Evolutionary conservation across 306 rosid species (phyloP).

Genomic region (Ochetophila trinervis): DNA sequence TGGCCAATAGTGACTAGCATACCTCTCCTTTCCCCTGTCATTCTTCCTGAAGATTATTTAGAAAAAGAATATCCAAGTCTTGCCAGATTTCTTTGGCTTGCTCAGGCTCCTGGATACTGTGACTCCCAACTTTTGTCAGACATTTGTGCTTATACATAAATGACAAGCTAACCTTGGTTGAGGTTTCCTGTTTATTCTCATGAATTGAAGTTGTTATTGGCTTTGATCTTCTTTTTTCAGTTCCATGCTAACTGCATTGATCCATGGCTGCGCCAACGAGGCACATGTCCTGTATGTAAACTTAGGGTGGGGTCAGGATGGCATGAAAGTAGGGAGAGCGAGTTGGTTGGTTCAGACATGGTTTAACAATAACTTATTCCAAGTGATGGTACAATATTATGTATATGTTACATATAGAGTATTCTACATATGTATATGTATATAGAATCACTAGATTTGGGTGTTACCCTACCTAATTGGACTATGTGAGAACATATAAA

Average conservation of each 20-base stretch:
- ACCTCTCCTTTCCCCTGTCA: background rate
- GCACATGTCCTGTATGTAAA: constrained; percentile 72
- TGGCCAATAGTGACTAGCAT: background rate
- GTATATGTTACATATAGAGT: background rate
- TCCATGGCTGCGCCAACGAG: constrained; percentile 68
- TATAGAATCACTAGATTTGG: too few species aligned
- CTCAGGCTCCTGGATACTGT: background rate
- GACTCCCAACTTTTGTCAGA: background rate
- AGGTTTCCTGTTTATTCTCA: background rate
- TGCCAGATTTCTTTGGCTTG: background rate
- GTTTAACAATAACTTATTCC: constrained; percentile 7
- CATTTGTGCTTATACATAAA: background rate
- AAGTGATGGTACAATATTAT: background rate
- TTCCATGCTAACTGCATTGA: constrained; percentile 72
- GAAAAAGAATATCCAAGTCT: background rate
- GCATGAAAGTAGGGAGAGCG: constrained; percentile 40
- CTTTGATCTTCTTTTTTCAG: constrained; percentile 22
- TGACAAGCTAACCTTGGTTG: background rate
- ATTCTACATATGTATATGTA: background rate
- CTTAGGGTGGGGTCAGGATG: constrained; percentile 42
- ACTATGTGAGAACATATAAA: too few species aligned
- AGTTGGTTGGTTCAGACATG: constrained; percentile 39
- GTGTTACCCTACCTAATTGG: too few species aligned
- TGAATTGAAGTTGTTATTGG: background rate
- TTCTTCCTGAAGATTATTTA: background rate